These are phyloP conservation scores for Blastobotrys ciferrii DNA, from an alignment of 1,139 yeast genomes.

Conservation along the genomic window DNA sequence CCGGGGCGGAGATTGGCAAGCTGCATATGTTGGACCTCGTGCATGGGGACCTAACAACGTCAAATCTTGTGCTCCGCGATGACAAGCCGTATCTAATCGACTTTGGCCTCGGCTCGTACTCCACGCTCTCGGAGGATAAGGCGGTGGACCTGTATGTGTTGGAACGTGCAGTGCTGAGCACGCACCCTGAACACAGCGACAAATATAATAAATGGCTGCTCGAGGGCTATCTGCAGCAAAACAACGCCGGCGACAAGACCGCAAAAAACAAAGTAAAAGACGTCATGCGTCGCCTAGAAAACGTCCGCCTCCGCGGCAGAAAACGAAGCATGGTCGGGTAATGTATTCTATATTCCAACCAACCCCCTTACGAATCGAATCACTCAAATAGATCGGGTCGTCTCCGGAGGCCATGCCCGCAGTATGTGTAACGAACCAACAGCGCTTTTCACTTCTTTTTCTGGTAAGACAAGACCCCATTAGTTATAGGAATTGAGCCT, in stretches of 20 bases:
- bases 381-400: too few species aligned
- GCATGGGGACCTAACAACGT: slow-evolving; percentile 94
- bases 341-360: too few species aligned
- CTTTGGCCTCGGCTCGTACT: slow-evolving; percentile 83
- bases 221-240: slow-evolving; percentile 57
- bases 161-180: slow-evolving; percentile 86
- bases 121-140: slow-evolving; percentile 80
- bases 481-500: too few species aligned
- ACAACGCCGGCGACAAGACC: slow-evolving; percentile 25
- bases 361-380: too few species aligned
- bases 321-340: slow-evolving; percentile 92
- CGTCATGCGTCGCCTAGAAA: slow-evolving; percentile 64
- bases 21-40: slow-evolving; percentile 77
- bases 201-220: slow-evolving; percentile 68
- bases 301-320: slow-evolving; percentile 87
- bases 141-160: slow-evolving; percentile 95
- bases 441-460: too few species aligned
- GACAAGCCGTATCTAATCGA: slow-evolving; percentile 68
- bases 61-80: slow-evolving; percentile 65
- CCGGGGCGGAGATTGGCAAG: slow-evolving; percentile 69
- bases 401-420: too few species aligned
- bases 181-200: slow-evolving; percentile 76
- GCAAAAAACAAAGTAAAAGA: slow-evolving; percentile 46
- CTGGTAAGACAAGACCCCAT: too few species aligned
- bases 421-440: too few species aligned